These are phyloP conservation scores for Rehmannia glutinosa DNA, from an alignment of 257 asterid species.

Conservation along the genomic window DNA sequence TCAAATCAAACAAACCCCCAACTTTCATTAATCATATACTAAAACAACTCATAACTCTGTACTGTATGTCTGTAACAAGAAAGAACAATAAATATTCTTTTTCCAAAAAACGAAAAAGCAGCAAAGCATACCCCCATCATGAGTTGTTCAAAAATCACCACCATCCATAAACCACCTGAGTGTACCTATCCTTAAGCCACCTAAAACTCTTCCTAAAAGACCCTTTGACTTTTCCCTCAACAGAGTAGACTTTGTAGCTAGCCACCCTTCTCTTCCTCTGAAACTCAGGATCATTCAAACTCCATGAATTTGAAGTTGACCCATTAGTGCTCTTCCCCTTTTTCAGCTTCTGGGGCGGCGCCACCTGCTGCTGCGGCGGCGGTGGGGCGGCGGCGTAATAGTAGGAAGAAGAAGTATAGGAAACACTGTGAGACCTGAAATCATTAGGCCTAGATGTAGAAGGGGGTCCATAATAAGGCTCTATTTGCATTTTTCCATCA, in stretches of 20 bases:
- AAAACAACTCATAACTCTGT: too few species aligned
- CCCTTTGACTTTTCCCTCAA: slow-evolving; percentile 43
- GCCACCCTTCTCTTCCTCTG: slow-evolving; percentile 57
- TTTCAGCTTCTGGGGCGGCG: slow-evolving; percentile 43
- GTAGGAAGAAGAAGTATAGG: slow-evolving; percentile 25
- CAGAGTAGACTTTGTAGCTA: slow-evolving; percentile 40
- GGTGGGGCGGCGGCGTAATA: slow-evolving; percentile 20
- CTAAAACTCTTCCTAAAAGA: slow-evolving; percentile 46
- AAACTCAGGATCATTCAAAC: slow-evolving; percentile 36
- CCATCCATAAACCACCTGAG: slow-evolving; percentile 41
- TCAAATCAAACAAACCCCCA: slow-evolving; percentile 3
- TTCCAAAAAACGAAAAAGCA: not conserved
- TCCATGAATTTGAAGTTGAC: slow-evolving; percentile 34
- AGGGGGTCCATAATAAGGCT: slow-evolving; percentile 33
- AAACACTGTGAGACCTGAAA: slow-evolving; percentile 55
- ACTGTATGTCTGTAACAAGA: too few species aligned
- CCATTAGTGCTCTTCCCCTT: slow-evolving; percentile 42
- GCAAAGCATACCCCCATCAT: not conserved
- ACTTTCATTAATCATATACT: not conserved
- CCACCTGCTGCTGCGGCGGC: too few species aligned
- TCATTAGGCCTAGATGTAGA: slow-evolving; percentile 24
- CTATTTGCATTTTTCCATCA: slow-evolving; percentile 36
- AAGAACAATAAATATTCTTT: not conserved
- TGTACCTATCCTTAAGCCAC: slow-evolving; percentile 48
- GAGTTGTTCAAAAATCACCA: not conserved